A percentile compares a stretch with the other conserved stretches of the same genome.
phyloP scores from a whole-genome alignment of 257 asterid genomes.

The Solanum pennellii region DNA sequence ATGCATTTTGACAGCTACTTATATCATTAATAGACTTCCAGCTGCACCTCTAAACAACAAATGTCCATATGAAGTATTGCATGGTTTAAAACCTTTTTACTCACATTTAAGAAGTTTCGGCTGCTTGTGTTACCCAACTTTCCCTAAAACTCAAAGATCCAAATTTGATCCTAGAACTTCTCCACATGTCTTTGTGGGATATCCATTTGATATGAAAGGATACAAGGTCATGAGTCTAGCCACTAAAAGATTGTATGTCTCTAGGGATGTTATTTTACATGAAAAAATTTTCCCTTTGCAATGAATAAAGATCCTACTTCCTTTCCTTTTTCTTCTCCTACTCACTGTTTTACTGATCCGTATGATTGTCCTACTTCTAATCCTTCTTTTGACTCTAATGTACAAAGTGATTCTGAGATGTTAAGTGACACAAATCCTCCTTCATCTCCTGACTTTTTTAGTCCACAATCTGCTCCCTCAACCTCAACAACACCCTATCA shows the following conservation, averaged over 20 bases:
- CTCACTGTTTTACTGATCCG: background rate
- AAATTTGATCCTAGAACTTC: background rate
- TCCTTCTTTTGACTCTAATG: rapidly evolving
- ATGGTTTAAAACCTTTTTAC: background rate
- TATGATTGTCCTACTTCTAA: background rate
- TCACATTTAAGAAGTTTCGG: background rate
- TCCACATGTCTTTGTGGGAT: background rate
- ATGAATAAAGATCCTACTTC: rapidly evolving
- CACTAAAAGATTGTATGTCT: too few relatives aligned
- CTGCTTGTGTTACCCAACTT: background rate
- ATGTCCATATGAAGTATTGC: background rate
- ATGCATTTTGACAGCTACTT: background rate
- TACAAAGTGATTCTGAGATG: background rate
- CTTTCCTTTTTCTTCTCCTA: background rate
- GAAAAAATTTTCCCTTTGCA: background rate
- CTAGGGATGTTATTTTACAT: background rate
- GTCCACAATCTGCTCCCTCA: too few relatives aligned
- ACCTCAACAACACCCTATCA: background rate
- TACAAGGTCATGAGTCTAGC: background rate
- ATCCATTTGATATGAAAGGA: background rate
- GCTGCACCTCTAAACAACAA: background rate
- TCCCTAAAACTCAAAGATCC: background rate
- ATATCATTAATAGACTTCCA: background rate
- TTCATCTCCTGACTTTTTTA: background rate
- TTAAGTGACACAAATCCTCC: background rate